A percentile compares a stretch with the other conserved stretches of the same genome.
Evolutionary conservation across 2,329 filamentous ascomycete species (phyloP).

Genomic region (Fusarium nanum): DNA sequence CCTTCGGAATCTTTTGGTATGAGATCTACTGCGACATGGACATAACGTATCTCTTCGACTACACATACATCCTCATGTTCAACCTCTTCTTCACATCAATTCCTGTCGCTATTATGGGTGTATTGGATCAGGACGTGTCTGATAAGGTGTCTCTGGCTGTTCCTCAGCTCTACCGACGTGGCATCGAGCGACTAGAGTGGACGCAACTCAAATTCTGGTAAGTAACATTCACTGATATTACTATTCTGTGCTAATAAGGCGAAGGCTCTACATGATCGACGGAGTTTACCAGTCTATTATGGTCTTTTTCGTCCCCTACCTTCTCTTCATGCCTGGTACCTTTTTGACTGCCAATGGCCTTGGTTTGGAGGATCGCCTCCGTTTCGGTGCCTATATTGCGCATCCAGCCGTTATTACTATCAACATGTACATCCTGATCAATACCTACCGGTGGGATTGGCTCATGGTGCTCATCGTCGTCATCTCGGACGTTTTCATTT

Average conservation of each 20-base stretch:
- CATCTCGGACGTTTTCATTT: conserved; percentile 88
- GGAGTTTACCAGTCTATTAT: conserved; percentile 95
- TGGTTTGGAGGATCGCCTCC: conserved; percentile 80
- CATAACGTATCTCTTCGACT: conserved; percentile 96
- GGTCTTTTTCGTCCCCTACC: conserved; percentile 91
- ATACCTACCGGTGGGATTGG: conserved; percentile 99
- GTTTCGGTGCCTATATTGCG: conserved; percentile 88
- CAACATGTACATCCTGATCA: conserved; percentile 94
- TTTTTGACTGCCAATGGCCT: conserved; percentile 79
- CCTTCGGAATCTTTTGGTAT: conserved; percentile 96
- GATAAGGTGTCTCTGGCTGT: conserved; percentile 94
- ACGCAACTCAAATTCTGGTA: conserved; percentile 97
- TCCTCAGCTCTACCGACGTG: conserved; percentile 92
- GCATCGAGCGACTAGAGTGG: conserved; percentile 97
- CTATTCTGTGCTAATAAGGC: conserved; percentile 16
- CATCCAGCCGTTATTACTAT: conserved; percentile 87
- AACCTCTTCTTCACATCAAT: conserved; percentile 97
- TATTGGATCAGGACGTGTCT: conserved; percentile 95
- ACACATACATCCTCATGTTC: conserved; percentile 96
- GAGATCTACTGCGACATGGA: conserved; percentile 96
- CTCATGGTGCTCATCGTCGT: conserved; percentile 84
- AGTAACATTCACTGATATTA: conserved; percentile 48
- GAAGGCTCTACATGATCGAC: conserved; percentile 91
- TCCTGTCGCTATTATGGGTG: conserved; percentile 93
- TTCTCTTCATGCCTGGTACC: conserved; percentile 76